A percentile compares a stretch with the other conserved stretches of the same genome.
These are phyloP conservation scores for Ganoderma meredithae DNA, from an alignment of 1,284 basidiomycete species.

Conservation along the genomic window DNA sequence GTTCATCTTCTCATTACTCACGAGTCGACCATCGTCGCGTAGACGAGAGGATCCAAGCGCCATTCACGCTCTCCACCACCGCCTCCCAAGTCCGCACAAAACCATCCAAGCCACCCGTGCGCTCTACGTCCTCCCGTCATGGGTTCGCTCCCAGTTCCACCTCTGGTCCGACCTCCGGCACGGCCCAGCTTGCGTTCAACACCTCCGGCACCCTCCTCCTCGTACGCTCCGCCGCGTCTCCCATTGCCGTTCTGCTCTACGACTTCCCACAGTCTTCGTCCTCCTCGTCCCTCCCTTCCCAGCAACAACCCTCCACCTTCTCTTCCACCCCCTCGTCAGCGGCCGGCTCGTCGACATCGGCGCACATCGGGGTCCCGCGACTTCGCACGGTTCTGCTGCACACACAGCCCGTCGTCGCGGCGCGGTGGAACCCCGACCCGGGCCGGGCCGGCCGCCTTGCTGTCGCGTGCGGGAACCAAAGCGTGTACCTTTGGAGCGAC, in stretches of 20 bases:
- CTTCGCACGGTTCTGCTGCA: conserved; percentile 75
- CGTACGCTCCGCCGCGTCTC: conserved; percentile 71
- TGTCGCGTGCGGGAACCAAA: conserved; percentile 72
- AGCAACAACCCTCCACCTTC: neutral
- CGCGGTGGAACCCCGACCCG: conserved; percentile 77
- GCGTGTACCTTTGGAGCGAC: conserved; percentile 83
- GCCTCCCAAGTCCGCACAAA: conserved; percentile 62
- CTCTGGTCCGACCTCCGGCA: conserved; percentile 14
- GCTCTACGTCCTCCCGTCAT: conserved; percentile 9
- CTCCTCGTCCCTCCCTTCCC: neutral
- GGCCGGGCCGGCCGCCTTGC: conserved; percentile 67
- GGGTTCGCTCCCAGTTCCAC: neutral
- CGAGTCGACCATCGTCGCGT: conserved; percentile 1
- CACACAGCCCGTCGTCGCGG: conserved; percentile 61
- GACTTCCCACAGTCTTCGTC: conserved; percentile 37
- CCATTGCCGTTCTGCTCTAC: conserved; percentile 54
- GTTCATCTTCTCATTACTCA: neutral
- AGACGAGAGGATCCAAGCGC: conserved; percentile 74
- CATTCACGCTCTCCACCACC: conserved; percentile 56
- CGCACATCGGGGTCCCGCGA: conserved; percentile 15
- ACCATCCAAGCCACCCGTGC: conserved; percentile 57
- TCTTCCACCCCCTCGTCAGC: conserved; percentile 1
- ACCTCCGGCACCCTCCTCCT: conserved; percentile 74
- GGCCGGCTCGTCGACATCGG: neutral
- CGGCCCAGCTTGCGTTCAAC: conserved; percentile 78